Percentiles rank a stretch among this genome's conserved stretches.
Evolutionary conservation across 208 protist genomes (phyloP).

Genomic region (Phytomonas sp.): DNA sequence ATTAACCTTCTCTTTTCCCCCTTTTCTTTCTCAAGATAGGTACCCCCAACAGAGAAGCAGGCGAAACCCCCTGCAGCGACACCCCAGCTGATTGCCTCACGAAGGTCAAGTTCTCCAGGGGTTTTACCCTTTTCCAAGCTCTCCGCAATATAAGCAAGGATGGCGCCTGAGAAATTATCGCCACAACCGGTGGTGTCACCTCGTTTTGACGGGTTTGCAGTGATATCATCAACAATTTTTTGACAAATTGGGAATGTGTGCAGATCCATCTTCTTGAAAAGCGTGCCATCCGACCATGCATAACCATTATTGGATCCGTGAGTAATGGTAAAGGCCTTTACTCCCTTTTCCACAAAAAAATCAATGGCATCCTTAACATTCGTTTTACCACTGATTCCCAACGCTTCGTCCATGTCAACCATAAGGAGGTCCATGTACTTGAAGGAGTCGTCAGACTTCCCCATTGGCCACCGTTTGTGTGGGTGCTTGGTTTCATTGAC

Average conservation of each 20-base stretch:
- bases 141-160: conserved; percentile 15
- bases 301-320: conserved; percentile 15
- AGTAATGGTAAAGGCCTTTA: conserved; percentile 22
- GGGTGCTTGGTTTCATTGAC: conserved; percentile 16
- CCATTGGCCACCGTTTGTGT: conserved; percentile 18
- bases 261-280: conserved; percentile 19
- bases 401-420: conserved; percentile 24
- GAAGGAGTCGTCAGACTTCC: conserved; percentile 27
- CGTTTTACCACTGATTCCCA: conserved; percentile 16
- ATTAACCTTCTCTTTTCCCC: conserved; percentile 13
- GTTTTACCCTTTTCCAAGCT: conserved; percentile 11
- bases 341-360: conserved; percentile 21
- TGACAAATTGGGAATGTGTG: conserved; percentile 16
- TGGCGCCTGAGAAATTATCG: conserved; percentile 22
- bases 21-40: conserved; percentile 18
- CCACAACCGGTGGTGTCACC: conserved; percentile 23
- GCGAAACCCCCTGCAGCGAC: conserved; percentile 21
- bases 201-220: conserved; percentile 4
- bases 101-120: conserved; percentile 14
- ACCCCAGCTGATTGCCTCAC: conserved; percentile 16
- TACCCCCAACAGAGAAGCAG: conserved; percentile 25
- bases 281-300: conserved; percentile 18
- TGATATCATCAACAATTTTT: conserved; percentile 13
- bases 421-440: conserved; percentile 27
- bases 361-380: conserved; percentile 13